A percentile compares a stretch with the other conserved stretches of the same genome.
Evolutionary conservation across 148 eudicot genomes (phyloP).

Genomic region (Polygonum aviculare): DNA sequence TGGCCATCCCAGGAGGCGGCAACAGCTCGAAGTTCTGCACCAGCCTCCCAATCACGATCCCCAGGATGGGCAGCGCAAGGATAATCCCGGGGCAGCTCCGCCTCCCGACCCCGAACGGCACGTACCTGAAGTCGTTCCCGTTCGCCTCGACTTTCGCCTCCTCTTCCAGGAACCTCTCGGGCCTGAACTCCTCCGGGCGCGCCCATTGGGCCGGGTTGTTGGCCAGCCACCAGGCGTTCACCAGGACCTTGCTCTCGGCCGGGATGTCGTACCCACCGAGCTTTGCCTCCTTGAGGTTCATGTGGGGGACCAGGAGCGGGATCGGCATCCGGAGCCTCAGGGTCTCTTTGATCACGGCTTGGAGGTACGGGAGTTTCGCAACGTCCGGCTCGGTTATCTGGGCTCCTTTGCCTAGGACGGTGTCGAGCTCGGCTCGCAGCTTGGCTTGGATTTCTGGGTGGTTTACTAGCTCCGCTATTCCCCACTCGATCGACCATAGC

Average conservation of each 20-base stretch:
- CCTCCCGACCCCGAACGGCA: slow-evolving; percentile 68
- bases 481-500: slow-evolving; percentile 75
- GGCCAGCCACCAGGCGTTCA: slow-evolving; percentile 74
- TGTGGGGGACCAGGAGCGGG: slow-evolving; percentile 63
- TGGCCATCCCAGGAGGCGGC: slow-evolving; percentile 31
- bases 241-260: slow-evolving; percentile 45
- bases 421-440: slow-evolving; percentile 35
- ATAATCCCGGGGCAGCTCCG: slow-evolving; percentile 74
- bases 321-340: slow-evolving; percentile 48
- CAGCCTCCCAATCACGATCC: slow-evolving; percentile 31
- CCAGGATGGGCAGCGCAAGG: slow-evolving; percentile 56
- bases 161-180: slow-evolving; percentile 61
- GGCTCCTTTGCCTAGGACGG: slow-evolving; percentile 18
- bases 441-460: slow-evolving; percentile 47
- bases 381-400: slow-evolving; percentile 38
- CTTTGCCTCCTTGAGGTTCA: slow-evolving; percentile 58
- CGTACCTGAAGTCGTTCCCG: slow-evolving; percentile 42
- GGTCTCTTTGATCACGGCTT: slow-evolving; percentile 54
- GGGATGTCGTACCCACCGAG: slow-evolving; percentile 52
- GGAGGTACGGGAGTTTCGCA: slow-evolving; percentile 43
- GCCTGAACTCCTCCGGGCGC: slow-evolving; percentile 43
- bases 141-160: slow-evolving; percentile 40
- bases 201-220: slow-evolving; percentile 59
- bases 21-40: slow-evolving; percentile 40
- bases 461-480: slow-evolving; percentile 71